Base-by-base conservation (phyloP, 2,329 filamentous ascomycete genomes). In the Ophiocordyceps australis region DNA sequence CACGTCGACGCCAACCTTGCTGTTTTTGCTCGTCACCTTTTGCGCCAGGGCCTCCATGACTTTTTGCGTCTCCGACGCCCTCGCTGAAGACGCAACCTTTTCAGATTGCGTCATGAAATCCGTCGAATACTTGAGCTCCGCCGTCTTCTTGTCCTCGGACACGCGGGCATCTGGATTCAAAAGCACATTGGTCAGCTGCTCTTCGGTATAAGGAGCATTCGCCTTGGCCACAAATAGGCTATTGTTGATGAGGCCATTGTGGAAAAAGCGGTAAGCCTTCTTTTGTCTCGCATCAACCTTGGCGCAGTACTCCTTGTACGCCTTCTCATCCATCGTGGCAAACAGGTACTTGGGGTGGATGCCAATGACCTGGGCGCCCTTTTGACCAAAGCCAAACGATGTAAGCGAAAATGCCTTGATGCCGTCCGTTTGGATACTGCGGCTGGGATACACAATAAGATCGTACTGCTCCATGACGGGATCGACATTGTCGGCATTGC, bases 331-430 rank as follows among this genome's bases (percentile, higher is more conserved):
- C 26, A 98, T 77, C n/a, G 81, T 76, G 25, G 89, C 89, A 41
- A 76, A 98, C 30, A 98, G 69, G 54, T 95, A 98, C 56, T 79
- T 86, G 45, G 91, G 82, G 51, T 98, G 89, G 27, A 98, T 77
- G 62, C 86, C 89, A 43, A 98, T 91, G 22, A 79, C 86, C 54
- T 98, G 91, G 15, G 89, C 81, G 46, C 89, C 89, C 71, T 98
- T 98, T 55, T 98, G 89, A 39, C 89, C 89, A 62, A 98, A 98
- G 54, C 89, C 89, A 52, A 98, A 98, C 0, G 91, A 98, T 6
- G 91, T 98, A 35, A 98, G 82, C 1, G 83, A 93, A 67, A 98
- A 95, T 10, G 89, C 91, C 60, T 95, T 98, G 63, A 98, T 66
- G 35, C 89, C 89, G 43, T 98, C 89, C 7, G 89, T 98, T 61